Evolutionary conservation across 768 basidiomycete genomes (phyloP), one percentile per base, ranked within the genome.

Genomic region (Galerina sulciceps): DNA sequence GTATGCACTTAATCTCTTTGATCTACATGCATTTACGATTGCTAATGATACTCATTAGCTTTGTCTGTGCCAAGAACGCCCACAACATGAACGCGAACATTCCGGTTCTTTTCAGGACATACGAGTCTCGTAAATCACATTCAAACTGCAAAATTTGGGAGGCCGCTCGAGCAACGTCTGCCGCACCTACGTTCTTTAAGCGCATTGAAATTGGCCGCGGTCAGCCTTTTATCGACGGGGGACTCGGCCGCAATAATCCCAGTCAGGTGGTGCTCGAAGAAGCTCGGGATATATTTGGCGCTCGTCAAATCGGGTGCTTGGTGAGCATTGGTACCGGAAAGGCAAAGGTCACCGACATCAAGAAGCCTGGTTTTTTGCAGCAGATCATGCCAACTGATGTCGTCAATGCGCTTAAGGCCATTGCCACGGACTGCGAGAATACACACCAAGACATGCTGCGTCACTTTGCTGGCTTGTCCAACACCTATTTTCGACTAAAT

Each of bases 51-150:
- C 26, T 31, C 26, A 34, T 10, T 49, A 49, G 53, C 2, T 54
- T 54, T 35, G 53, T 54, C 43, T 54, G 53, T 15, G 53, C 53
- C n/a, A 42, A n/a, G 9, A 54, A 54, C 26, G 53, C 42, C 6
- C 26, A 54, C 31, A 23, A 54, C 48, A 49, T 49, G 31, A 34
- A 49, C 34, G 26, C 26, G n/a, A 44, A 44, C 17, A 23, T n/a
- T 18, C 52, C 40, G 9, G 52, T 53, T 6, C 37, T 53, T 22
- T 26, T 53, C 20, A 20, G 52, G 18, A 53, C 18, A 3, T 53
- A 53, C n/a, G 17, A 53, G 18, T 40, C 40, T 2, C 2, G 1
- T 2, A 14, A 53, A 22, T 8, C n/a, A 42, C 40, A 23, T n/a
- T 20, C 41, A 0, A 35, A 31, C 5, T 45, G 40, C 41, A 45